Conservation (phyloP, 257 asterid species). For the Dorcoceras hygrometricum region DNA sequence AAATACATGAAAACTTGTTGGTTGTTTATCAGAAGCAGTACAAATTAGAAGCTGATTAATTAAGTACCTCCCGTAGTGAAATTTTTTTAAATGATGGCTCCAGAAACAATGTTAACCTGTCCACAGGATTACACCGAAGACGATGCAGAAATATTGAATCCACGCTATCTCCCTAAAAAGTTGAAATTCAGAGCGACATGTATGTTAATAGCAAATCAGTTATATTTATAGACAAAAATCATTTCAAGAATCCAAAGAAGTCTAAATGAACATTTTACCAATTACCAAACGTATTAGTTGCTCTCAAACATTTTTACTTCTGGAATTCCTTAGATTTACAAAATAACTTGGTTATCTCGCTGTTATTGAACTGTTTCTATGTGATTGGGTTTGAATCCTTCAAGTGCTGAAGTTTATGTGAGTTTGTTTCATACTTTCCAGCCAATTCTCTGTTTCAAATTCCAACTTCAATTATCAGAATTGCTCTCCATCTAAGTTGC, state of each 20-base stretch:
- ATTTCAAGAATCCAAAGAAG: conserved; percentile 13
- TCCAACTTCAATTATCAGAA: not conserved
- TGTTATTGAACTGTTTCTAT: not conserved
- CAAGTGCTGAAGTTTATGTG: not conserved
- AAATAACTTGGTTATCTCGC: not conserved
- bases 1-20: conserved; percentile 10
- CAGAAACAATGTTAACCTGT: conserved; percentile 47
- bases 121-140: conserved; percentile 53
- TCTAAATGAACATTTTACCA: conserved; percentile 19
- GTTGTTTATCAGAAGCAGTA: conserved; percentile 9
- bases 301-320: not conserved
- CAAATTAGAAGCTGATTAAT: conserved; percentile 15
- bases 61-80: conserved; percentile 63
- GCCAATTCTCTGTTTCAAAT: not conserved
- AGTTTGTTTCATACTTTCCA: not conserved
- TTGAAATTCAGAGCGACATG: conserved; percentile 23
- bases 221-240: not conserved
- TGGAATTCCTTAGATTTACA: not conserved
- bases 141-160: conserved; percentile 47
- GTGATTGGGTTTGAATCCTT: not conserved
- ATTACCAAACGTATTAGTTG: conserved; percentile 9
- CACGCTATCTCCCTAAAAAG: conserved; percentile 48
- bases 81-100: conserved; percentile 47
- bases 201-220: conserved; percentile 16
- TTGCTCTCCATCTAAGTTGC: not conserved